Evolutionary conservation across 2,329 filamentous ascomycete genomes (phyloP).

Genomic region (Cordyceps pruinosa): DNA sequence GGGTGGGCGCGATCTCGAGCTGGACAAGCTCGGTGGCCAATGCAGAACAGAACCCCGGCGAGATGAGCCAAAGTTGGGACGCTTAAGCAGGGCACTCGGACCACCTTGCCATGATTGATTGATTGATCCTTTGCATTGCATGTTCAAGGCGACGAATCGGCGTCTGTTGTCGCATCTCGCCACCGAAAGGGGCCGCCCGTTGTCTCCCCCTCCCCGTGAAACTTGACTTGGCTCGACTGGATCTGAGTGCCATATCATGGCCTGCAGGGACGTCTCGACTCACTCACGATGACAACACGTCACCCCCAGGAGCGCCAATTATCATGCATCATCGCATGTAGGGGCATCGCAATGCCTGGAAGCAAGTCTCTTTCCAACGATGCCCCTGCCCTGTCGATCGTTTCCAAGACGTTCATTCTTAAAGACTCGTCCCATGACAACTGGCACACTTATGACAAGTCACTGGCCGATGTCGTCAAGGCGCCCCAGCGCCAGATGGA

Average conservation of each 20-base stretch:
- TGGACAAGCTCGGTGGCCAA: not conserved
- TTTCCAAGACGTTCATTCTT: not conserved
- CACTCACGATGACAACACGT: not conserved
- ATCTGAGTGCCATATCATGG: not conserved
- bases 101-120: not conserved
- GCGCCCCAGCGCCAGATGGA: not conserved
- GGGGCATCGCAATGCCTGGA: not conserved
- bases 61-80: not conserved
- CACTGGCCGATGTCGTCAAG: not conserved
- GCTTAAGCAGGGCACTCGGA: not conserved
- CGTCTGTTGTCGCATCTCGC: not conserved
- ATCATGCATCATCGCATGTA: not conserved
- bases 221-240: not conserved
- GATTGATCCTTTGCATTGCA: no score
- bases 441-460: not conserved
- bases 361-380: not conserved
- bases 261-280: not conserved
- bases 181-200: not conserved
- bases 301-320: not conserved
- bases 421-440: not conserved
- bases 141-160: constrained; percentile 5
- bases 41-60: not conserved
- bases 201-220: not conserved
- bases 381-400: not conserved
- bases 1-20: constrained; percentile 8